Evolutionary conservation across 2,329 filamentous ascomycete species (phyloP).

Genomic region (Aureobasidium sp.): DNA sequence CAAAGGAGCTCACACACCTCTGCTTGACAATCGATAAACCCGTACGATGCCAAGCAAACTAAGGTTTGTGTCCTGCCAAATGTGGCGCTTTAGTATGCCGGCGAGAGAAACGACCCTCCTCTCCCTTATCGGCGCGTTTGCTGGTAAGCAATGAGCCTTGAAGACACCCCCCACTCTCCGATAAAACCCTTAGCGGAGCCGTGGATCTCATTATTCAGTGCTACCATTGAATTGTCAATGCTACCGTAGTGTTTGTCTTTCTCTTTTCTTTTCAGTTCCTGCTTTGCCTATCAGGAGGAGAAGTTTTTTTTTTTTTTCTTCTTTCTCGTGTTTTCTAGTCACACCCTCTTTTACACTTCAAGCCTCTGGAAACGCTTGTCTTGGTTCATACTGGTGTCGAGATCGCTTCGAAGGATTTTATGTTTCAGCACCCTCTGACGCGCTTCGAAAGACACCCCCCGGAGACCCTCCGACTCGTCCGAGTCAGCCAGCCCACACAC

Average conservation of each 20-base stretch:
- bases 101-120: neutral
- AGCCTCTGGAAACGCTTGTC: conserved; percentile 8
- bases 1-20: neutral
- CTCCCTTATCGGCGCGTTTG: conserved; percentile 11
- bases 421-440: conserved; percentile 10
- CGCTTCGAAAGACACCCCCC: neutral
- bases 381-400: conserved; percentile 1
- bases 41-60: conserved; percentile 2
- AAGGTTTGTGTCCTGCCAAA: conserved; percentile 1
- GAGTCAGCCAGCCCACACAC: conserved; percentile 12
- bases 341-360: conserved; percentile 2
- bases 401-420: conserved; percentile 9
- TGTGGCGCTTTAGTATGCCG: conserved; percentile 8
- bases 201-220: conserved; percentile 8
- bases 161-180: neutral
- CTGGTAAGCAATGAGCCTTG: conserved; percentile 1
- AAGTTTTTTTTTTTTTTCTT: neutral
- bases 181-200: conserved; percentile 10
- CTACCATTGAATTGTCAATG: conserved; percentile 5
- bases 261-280: neutral
- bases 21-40: neutral
- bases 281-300: neutral
- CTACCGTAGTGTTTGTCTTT: conserved; percentile 1
- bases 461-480: neutral
- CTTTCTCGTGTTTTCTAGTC: neutral